Evolutionary conservation across 2,329 filamentous ascomycete genomes (phyloP).

Genomic region (Aspergillus sp.): DNA sequence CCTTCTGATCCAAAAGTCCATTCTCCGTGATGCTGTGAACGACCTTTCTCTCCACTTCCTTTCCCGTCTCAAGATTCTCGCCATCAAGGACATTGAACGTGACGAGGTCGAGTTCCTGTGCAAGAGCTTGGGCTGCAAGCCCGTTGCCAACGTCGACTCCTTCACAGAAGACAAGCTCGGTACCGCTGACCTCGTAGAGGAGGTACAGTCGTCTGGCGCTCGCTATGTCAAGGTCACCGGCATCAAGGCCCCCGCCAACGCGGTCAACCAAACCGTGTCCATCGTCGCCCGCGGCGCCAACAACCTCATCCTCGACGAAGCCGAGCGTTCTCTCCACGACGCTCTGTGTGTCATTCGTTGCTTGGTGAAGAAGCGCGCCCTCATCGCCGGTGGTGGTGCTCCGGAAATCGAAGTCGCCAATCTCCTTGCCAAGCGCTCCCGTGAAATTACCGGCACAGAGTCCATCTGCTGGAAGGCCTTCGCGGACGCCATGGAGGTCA

Average conservation of each 20-base stretch:
- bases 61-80: conserved; percentile 92
- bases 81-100: conserved; percentile 95
- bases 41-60: conserved; percentile 97
- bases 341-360: conserved; percentile 97
- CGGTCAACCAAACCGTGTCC: conserved; percentile 75
- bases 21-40: conserved; percentile 95
- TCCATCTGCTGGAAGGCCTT: conserved; percentile 99
- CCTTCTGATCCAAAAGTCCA: conserved; percentile 96
- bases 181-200: conserved; percentile 88
- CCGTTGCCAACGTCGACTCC: conserved; percentile 95
- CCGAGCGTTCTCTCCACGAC: conserved; percentile 93
- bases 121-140: conserved; percentile 99
- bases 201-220: conserved; percentile 81
- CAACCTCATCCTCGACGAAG: conserved; percentile 90
- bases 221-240: conserved; percentile 95
- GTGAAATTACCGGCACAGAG: conserved; percentile 84
- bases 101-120: conserved; percentile 99
- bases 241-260: conserved; percentile 68
- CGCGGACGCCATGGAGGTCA: conserved; percentile 94
- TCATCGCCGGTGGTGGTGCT: conserved; percentile 94
- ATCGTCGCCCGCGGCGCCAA: conserved; percentile 95
- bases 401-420: conserved; percentile 96
- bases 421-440: conserved; percentile 76
- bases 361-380: conserved; percentile 98
- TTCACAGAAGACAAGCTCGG: conserved; percentile 99